A percentile compares a stretch with the other conserved stretches of the same genome.
These are phyloP conservation scores for Cyclotella atomus DNA, from an alignment of 108 stramenopile genomes.

Conservation along the genomic window DNA sequence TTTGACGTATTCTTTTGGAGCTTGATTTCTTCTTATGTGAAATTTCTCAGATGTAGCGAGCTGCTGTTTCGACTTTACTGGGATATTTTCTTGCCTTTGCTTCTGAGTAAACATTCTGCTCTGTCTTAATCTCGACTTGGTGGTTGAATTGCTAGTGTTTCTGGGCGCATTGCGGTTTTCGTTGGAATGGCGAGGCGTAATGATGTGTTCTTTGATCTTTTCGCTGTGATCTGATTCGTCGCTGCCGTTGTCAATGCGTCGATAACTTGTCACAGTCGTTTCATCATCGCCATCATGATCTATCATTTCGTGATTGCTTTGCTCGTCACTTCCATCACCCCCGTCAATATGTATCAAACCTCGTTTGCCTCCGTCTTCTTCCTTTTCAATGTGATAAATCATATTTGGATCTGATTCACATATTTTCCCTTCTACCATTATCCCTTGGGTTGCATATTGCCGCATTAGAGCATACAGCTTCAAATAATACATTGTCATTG, in stretches of 20 bases:
- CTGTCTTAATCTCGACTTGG: background rate
- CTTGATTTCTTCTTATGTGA: background rate
- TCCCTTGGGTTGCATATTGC: conserved; percentile 11
- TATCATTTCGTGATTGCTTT: background rate
- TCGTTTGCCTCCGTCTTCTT: conserved; percentile 3
- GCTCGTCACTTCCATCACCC: background rate
- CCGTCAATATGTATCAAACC: conserved; percentile 3
- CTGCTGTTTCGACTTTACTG: background rate
- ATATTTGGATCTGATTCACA: conserved; percentile 14
- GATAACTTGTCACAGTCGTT: background rate
- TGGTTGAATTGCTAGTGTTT: too few relatives aligned
- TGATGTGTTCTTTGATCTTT: background rate
- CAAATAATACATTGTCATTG: conserved; percentile 14
- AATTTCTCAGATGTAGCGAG: background rate
- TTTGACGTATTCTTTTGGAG: background rate
- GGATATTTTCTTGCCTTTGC: background rate
- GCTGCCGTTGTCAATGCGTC: background rate
- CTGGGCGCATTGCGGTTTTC: too few relatives aligned
- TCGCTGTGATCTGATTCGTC: background rate
- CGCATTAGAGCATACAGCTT: conserved; percentile 10
- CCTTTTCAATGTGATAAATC: conserved; percentile 3
- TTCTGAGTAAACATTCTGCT: too few relatives aligned
- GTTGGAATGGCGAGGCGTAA: background rate
- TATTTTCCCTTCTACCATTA: conserved; percentile 7
- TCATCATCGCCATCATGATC: background rate